Conservation (phyloP, 2,329 filamentous ascomycete species). For the Neonectria faginata region DNA sequence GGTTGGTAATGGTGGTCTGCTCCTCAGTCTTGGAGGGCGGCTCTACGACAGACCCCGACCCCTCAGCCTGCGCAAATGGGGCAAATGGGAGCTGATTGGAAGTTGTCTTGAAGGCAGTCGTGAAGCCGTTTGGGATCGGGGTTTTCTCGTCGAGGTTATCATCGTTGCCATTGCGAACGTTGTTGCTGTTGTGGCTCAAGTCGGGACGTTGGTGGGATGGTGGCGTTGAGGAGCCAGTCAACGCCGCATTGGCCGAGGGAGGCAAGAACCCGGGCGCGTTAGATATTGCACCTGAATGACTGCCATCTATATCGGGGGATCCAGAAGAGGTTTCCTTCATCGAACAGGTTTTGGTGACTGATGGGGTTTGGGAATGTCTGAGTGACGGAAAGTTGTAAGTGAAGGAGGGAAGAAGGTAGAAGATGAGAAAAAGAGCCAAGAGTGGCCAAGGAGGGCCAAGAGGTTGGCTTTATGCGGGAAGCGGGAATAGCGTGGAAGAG, state of each 20-base stretch:
- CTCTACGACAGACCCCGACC: slow-evolving; percentile 68
- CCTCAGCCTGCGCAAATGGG: slow-evolving; percentile 63
- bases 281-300: slow-evolving; percentile 66
- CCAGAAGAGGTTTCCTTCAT: slow-evolving; percentile 72
- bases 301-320: slow-evolving; percentile 66
- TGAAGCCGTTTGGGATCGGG: slow-evolving; percentile 24
- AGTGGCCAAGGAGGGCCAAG: slow-evolving; percentile 7
- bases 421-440: background rate
- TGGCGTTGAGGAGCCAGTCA: slow-evolving; percentile 35
- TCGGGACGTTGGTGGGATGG: slow-evolving; percentile 23
- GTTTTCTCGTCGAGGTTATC: slow-evolving; percentile 34
- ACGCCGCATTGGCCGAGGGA: slow-evolving; percentile 31
- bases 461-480: slow-evolving; percentile 21
- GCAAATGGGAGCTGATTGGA: slow-evolving; percentile 49
- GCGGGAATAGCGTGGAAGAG: slow-evolving; percentile 5
- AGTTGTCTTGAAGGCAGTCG: slow-evolving; percentile 40
- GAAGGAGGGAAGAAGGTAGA: background rate
- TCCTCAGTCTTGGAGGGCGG: slow-evolving; percentile 32
- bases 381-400: background rate
- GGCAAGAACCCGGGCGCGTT: slow-evolving; percentile 63
- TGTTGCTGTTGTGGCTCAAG: slow-evolving; percentile 23
- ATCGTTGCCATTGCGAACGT: slow-evolving; percentile 18
- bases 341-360: slow-evolving; percentile 56
- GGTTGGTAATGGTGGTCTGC: slow-evolving; percentile 48
- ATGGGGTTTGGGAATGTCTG: slow-evolving; percentile 1